phyloP scores from a whole-genome alignment of 345 rosid species.

The Microthlaspi erraticum region DNA sequence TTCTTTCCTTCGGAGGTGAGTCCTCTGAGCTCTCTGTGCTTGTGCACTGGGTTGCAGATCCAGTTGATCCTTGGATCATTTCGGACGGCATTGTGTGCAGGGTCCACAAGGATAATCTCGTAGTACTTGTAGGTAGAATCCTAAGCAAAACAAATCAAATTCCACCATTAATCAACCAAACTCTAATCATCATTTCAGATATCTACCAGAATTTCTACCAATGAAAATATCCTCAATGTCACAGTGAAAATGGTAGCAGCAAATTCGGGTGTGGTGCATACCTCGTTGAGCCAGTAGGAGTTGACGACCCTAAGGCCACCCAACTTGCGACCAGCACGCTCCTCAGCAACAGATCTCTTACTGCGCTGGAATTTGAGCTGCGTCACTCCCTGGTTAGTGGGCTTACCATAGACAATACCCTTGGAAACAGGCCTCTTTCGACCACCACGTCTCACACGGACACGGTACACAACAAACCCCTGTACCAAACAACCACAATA shows the following conservation, averaged over 20 bases:
- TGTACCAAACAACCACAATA: background rate
- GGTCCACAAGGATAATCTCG: conserved; percentile 76
- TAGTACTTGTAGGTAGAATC: conserved; percentile 85
- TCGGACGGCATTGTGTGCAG: conserved; percentile 69
- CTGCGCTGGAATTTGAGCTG: conserved; percentile 85
- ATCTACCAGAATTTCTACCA: too few species aligned
- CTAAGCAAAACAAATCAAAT: conserved; percentile 31
- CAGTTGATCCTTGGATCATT: conserved; percentile 88
- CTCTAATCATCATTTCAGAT: background rate
- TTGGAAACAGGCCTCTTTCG: conserved; percentile 87
- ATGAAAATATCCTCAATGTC: too few species aligned
- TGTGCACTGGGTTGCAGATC: conserved; percentile 85
- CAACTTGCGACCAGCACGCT: conserved; percentile 77
- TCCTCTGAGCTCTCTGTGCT: conserved; percentile 84
- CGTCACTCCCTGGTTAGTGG: conserved; percentile 89
- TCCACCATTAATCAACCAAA: background rate
- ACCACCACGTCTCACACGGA: conserved; percentile 90
- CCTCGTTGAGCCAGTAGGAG: conserved; percentile 93
- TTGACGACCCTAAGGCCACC: conserved; percentile 80
- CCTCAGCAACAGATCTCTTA: conserved; percentile 87
- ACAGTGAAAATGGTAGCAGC: background rate
- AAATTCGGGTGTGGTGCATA: background rate
- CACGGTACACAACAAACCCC: conserved; percentile 83
- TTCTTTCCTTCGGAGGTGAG: conserved; percentile 88
- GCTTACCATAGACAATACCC: conserved; percentile 93